Percentiles rank a stretch among this genome's conserved stretches.
Evolutionary conservation across 352 stramenopile genomes (phyloP).

Genomic region (Globisporangium heterothallicum): DNA sequence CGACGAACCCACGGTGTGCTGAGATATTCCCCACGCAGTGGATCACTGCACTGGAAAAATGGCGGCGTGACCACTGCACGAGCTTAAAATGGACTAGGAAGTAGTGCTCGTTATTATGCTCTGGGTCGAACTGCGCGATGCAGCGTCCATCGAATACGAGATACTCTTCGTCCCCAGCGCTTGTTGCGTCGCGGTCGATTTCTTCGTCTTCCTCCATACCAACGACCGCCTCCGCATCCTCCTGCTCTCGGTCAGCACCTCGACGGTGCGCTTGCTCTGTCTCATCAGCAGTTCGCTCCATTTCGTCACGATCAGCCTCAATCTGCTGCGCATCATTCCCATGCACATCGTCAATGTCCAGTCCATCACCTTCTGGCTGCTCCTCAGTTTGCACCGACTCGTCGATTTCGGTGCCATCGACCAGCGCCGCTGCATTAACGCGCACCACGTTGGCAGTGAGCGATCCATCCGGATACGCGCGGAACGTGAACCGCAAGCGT

Average conservation of each 20-base stretch:
- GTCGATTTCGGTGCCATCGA: background rate
- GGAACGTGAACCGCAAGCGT: conserved; percentile 27
- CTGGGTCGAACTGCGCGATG: conserved; percentile 4
- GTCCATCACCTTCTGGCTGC: background rate
- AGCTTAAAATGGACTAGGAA: conserved; percentile 47
- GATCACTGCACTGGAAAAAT: conserved; percentile 15
- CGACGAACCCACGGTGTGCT: conserved; percentile 6
- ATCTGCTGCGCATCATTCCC: background rate
- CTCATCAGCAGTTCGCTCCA: background rate
- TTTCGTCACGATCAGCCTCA: background rate
- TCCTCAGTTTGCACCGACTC: conserved; percentile 3
- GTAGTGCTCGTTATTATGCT: conserved; percentile 11
- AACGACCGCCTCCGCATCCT: background rate
- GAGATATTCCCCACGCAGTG: conserved; percentile 18
- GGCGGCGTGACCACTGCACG: conserved; percentile 27
- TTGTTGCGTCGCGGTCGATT: background rate
- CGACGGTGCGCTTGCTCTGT: too few relatives aligned
- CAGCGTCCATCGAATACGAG: conserved; percentile 7
- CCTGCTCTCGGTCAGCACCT: background rate
- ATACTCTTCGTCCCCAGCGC: background rate
- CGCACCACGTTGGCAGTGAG: conserved; percentile 22
- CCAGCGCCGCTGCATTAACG: background rate
- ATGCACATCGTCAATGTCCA: background rate
- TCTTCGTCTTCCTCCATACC: background rate
- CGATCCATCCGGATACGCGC: conserved; percentile 27